Evolutionary conservation across 2,329 filamentous ascomycete species (phyloP).

Genomic region (Colletotrichum neosansevieriae): DNA sequence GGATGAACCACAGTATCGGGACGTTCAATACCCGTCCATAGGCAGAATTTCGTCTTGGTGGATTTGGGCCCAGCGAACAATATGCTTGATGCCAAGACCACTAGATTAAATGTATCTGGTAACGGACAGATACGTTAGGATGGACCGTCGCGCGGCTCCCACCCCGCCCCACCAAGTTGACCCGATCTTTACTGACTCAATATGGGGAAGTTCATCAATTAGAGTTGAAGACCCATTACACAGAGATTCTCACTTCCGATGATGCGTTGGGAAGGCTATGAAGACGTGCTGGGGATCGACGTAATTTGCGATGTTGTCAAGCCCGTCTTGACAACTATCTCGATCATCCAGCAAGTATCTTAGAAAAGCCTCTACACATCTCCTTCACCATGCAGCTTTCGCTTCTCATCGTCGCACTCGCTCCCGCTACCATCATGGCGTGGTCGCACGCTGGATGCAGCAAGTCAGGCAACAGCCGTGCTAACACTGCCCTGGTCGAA

Average conservation of each 20-base stretch:
- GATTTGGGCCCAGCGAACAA: too few relatives aligned
- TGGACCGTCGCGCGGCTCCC: neutral
- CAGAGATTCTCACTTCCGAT: too few relatives aligned
- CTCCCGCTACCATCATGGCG: slow-evolving; percentile 1
- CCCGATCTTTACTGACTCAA: neutral
- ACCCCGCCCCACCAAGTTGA: neutral
- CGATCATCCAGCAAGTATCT: too few relatives aligned
- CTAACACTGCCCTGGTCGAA: neutral
- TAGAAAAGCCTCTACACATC: too few relatives aligned
- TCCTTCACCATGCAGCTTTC: slow-evolving; percentile 3
- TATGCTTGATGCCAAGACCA: neutral
- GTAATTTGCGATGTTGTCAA: too few relatives aligned
- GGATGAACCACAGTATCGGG: too few relatives aligned
- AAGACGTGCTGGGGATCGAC: too few relatives aligned
- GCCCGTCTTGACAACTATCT: too few relatives aligned
- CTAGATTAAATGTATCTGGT: neutral
- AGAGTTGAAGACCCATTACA: too few relatives aligned
- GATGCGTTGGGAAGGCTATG: too few relatives aligned
- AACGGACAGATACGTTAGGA: neutral
- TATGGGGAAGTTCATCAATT: neutral
- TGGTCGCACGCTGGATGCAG: slow-evolving; percentile 6
- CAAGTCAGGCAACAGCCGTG: slow-evolving; percentile 5
- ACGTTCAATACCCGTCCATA: too few relatives aligned
- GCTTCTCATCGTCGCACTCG: neutral
- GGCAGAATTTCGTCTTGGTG: too few relatives aligned